Evolutionary conservation across 495 filamentous ascomycete species (phyloP), one percentile per base, ranked within the genome.

Genomic region (Tuber melanosporum): DNA sequence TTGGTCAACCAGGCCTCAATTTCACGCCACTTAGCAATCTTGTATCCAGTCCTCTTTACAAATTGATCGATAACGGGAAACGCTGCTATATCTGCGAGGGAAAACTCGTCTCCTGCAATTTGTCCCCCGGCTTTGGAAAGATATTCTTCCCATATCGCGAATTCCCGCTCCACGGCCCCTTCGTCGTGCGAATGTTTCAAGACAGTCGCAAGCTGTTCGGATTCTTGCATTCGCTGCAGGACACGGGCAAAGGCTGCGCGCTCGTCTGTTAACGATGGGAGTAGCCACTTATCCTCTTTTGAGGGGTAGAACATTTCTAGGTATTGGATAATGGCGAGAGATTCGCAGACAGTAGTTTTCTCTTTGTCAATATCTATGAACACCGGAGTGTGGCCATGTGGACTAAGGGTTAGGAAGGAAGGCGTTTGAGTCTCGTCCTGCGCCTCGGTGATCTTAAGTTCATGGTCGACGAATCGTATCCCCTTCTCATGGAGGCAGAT

Each of bases 281-380:
- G 79, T 2, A 81, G 73, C 20, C 76, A 81, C 22, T 79, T 75
- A 10, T 69, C 73, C 8, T 81, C 79, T 19, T 74, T 46, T 52
- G 79, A 83, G 41, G 79, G 73, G 76, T 85, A 83, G 57, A 82
- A 85, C 46, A 83, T 84, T 73, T 88, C 86, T 7, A 87, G 75
- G 73, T 87, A 85, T 36, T 85, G 79, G 42, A 88, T 69, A 8
- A 88, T 86, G 1, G 86, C 80, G 4, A 87, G 70, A 0, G 82
- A 77, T 62, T 81, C 79, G 71, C 71, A 74, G n/a, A 83, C 70
- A 32, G 75, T 82, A 45, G 82, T 83, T 46, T 52, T 79, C 36
- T 82, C 82, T 71, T 71, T 79, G 70, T 83, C 82, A n/a, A 73
- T 69, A 72, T 83, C 82, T 26, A 83, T 75, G 41, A 83, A 72